Evolutionary conservation across 805 yeast species (phyloP).

Genomic region (Saccharomycopsis fermentans): DNA sequence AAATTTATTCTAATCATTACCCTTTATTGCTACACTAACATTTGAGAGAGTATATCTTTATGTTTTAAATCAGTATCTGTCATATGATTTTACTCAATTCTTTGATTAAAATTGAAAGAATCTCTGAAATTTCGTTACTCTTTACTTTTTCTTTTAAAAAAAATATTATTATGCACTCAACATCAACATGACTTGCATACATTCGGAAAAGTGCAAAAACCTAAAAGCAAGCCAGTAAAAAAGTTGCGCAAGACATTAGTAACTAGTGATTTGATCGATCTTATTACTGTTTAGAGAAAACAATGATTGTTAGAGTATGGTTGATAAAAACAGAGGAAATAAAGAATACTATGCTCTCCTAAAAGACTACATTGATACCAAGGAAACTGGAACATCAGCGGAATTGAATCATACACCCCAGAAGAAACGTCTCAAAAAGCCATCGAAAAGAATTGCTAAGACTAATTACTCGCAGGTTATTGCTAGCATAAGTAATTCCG

Average conservation of each 20-base stretch:
- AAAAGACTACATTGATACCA: constrained; percentile 17
- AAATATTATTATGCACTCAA: not conserved
- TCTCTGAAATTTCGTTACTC: not conserved
- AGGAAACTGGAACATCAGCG: not conserved
- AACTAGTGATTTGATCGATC: not conserved
- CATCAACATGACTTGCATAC: too few relatives aligned
- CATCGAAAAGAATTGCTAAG: not conserved
- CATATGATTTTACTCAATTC: not conserved
- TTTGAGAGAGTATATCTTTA: not conserved
- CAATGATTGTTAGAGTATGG: not conserved
- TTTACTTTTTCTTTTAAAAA: not conserved
- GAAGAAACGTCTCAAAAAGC: not conserved
- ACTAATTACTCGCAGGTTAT: not conserved
- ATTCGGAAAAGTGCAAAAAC: not conserved
- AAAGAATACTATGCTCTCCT: constrained; percentile 17
- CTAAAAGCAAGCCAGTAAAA: not conserved
- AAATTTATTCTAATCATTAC: not conserved
- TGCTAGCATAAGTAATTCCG: not conserved
- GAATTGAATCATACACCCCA: not conserved
- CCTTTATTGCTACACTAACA: not conserved
- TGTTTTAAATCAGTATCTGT: not conserved
- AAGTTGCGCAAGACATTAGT: not conserved
- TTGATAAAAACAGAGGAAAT: not conserved
- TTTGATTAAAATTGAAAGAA: not conserved
- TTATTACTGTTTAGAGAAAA: not conserved